Base-by-base conservation (phyloP, 306 rosid species). In the Trifolium pratense region DNA sequence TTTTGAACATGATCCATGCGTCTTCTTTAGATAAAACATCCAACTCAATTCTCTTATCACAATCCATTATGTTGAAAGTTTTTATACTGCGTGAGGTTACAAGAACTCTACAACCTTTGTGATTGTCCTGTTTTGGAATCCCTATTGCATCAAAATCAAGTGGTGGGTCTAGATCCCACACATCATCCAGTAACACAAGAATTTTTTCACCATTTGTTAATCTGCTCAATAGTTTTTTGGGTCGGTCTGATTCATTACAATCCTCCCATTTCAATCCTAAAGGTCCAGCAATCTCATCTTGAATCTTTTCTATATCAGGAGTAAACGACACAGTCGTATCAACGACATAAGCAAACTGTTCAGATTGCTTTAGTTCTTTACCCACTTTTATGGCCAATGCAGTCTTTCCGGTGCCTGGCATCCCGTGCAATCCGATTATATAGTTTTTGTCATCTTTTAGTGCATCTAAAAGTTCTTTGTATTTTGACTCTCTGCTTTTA, bases 141-240 rank as follows among this genome's bases (percentile, higher is more conserved):
- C 83, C 83, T 43, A 73, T 37, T 1, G 2, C 42, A 12, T 17
- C 0, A 1, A 74, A 11, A 9, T 62, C 9, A 13, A 74, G 23
- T 13, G 29, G 10, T 5, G 36, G 9, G 3, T 0, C 34, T 29
- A 3, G 9, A 29, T 23, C 36, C 79, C 83, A 79, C 1, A 58
- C 46, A 29, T 79, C 83, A 67, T 79, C 79, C 1, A 79, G 10
- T 58, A 79, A 48, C n/a, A 79, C 3, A 46, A 79, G 79, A 17
- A 67, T 25, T 26, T 48, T 79, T 7, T 51, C 39, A 61, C 17
- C 59, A 12, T 10, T 29, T 2, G 3, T 53, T 59, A 79, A 46
- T 59, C 75, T 74, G 0, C 0, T 4, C 58, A 66, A 26, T 3
- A 79, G 11, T 3, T 0, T 1, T 26, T 0, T 5, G 0, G 36